Evolutionary conservation across 805 yeast genomes (phyloP).

Genomic region (Dipodascopsis tothii): DNA sequence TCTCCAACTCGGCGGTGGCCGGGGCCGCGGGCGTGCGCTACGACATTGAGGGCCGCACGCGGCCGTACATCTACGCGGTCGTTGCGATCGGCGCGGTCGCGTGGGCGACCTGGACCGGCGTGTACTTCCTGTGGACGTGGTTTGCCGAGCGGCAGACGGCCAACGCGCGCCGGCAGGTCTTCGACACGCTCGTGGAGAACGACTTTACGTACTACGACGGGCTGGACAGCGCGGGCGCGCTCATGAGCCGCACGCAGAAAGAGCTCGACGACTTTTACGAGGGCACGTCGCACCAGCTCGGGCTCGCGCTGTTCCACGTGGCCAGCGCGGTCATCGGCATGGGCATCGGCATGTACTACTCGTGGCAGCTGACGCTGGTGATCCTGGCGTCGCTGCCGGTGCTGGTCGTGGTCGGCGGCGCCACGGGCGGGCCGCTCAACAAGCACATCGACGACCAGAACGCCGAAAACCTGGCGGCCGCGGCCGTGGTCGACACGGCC

Average conservation of each 20-base stretch:
- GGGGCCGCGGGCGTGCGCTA: neutral
- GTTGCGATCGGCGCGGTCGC: neutral
- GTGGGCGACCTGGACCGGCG: slow-evolving; percentile 5
- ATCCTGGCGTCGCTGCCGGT: slow-evolving; percentile 70
- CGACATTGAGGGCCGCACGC: neutral
- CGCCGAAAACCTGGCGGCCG: slow-evolving; percentile 43
- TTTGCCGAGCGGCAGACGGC: slow-evolving; percentile 18
- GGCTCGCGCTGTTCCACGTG: slow-evolving; percentile 3
- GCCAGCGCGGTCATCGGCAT: slow-evolving; percentile 24
- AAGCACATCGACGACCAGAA: slow-evolving; percentile 52
- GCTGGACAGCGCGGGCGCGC: slow-evolving; percentile 14
- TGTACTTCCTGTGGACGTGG: slow-evolving; percentile 7
- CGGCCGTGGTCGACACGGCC: slow-evolving; percentile 65
- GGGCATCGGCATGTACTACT: slow-evolving; percentile 60
- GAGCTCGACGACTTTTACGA: slow-evolving; percentile 13
- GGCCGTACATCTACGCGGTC: neutral
- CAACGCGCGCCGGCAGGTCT: slow-evolving; percentile 4
- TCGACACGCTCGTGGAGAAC: slow-evolving; percentile 7
- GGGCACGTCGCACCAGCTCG: slow-evolving; percentile 11
- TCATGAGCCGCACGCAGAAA: slow-evolving; percentile 8
- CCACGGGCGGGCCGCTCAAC: slow-evolving; percentile 48
- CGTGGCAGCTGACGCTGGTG: slow-evolving; percentile 80
- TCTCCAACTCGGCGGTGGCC: neutral
- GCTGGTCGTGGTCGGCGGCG: slow-evolving; percentile 42
- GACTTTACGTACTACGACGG: slow-evolving; percentile 13